Conservation (phyloP, 1,284 basidiomycete genomes). For the Leccinum cinnamomeum region DNA sequence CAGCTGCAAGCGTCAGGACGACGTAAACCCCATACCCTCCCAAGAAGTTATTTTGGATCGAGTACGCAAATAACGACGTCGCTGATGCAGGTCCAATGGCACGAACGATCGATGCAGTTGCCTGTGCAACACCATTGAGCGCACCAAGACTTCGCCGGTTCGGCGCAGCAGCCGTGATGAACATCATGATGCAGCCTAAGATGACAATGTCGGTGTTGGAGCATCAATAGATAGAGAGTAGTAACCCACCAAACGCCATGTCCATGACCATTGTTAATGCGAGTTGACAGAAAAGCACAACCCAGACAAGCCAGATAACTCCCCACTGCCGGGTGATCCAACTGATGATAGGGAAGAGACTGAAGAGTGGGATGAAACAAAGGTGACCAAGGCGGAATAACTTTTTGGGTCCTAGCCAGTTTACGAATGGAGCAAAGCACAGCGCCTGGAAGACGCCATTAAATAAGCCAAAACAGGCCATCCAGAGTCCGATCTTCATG, state of each 20-base stretch:
- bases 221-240: not conserved
- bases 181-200: slow-evolving; percentile 28
- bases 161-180: slow-evolving; percentile 34
- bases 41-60: slow-evolving; percentile 36
- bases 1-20: not conserved
- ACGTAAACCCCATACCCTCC: slow-evolving; percentile 40
- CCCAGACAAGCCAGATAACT: slow-evolving; percentile 28
- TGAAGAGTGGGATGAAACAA: slow-evolving; percentile 50
- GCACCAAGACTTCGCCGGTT: slow-evolving; percentile 43
- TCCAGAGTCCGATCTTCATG: slow-evolving; percentile 50
- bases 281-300: slow-evolving; percentile 22
- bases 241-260: slow-evolving; percentile 29
- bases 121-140: slow-evolving; percentile 55
- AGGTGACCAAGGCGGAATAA: slow-evolving; percentile 51
- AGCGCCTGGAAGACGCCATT: slow-evolving; percentile 58
- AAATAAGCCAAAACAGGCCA: slow-evolving; percentile 51
- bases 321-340: slow-evolving; percentile 36
- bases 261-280: slow-evolving; percentile 23
- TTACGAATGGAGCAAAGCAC: slow-evolving; percentile 53
- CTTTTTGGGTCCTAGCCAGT: slow-evolving; percentile 49
- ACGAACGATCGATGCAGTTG: slow-evolving; percentile 46
- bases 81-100: slow-evolving; percentile 46
- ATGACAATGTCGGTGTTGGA: not conserved
- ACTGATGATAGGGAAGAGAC: slow-evolving; percentile 57
- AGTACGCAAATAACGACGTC: slow-evolving; percentile 41